Evolutionary conservation across 177 flowering plant species (phyloP).

Genomic region (Telopea speciosissima): DNA sequence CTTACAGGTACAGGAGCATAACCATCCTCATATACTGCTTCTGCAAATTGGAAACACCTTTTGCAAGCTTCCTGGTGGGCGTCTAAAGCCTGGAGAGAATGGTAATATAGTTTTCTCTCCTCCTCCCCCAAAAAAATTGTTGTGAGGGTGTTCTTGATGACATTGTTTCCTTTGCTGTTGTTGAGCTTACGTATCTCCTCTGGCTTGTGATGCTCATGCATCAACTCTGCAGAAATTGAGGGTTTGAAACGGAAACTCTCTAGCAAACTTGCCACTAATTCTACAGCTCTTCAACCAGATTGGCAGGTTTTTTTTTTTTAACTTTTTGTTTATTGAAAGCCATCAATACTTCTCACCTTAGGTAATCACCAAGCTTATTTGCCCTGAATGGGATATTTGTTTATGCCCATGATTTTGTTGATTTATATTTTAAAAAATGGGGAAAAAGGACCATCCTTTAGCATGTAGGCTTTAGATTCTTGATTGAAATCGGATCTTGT

Average conservation of each 20-base stretch:
- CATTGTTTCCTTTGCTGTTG: not conserved
- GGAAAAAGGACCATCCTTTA: no score
- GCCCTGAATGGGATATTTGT: not conserved
- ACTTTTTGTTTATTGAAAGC: not conserved
- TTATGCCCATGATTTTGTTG: not conserved
- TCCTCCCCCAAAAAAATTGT: not conserved
- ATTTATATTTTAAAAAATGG: no score
- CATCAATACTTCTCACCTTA: not conserved
- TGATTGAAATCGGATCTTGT: not conserved
- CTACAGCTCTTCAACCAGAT: slow-evolving; percentile 63
- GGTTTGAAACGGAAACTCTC: slow-evolving; percentile 89
- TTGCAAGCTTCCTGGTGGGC: slow-evolving; percentile 98
- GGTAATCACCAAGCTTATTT: not conserved
- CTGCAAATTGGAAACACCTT: slow-evolving; percentile 93
- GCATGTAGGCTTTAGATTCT: not conserved
- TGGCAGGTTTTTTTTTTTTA: slow-evolving; percentile 53
- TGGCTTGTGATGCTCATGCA: not conserved
- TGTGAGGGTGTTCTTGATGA: not conserved
- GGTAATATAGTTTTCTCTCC: slow-evolving; percentile 32
- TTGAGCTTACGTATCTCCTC: not conserved
- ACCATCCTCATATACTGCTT: slow-evolving; percentile 97
- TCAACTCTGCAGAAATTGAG: slow-evolving; percentile 64
- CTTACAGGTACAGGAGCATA: slow-evolving; percentile 88
- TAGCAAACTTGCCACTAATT: slow-evolving; percentile 93
- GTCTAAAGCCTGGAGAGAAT: slow-evolving; percentile 93